phyloP scores from a whole-genome alignment of 768 basidiomycete species.

The Tricholoma matsutake region DNA sequence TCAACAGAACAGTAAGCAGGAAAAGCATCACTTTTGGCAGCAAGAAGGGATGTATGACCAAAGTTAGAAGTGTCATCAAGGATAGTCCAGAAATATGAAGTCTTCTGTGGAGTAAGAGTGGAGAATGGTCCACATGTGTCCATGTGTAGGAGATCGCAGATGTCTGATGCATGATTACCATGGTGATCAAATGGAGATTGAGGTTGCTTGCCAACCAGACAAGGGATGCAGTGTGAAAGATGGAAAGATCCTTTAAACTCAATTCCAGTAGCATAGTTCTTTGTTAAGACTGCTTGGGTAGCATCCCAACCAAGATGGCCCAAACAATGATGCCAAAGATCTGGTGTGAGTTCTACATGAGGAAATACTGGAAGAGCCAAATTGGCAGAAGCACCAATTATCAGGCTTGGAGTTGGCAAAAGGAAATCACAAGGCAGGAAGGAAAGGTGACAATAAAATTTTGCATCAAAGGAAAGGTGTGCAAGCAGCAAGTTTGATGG shows the following conservation, averaged over 20 bases:
- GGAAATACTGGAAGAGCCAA: background rate
- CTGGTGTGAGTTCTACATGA: too few species aligned
- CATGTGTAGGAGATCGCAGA: too few species aligned
- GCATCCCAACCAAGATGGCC: background rate
- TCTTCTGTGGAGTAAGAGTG: conserved; percentile 3
- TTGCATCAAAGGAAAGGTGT: background rate
- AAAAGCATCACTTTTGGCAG: too few species aligned
- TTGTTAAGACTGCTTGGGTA: background rate
- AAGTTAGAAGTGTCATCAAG: too few species aligned
- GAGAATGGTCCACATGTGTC: background rate
- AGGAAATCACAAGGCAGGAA: background rate
- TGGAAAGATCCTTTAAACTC: background rate
- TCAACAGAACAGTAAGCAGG: background rate
- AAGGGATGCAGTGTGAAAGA: too few species aligned
- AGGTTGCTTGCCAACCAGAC: too few species aligned
- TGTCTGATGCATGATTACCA: too few species aligned
- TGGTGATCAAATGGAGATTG: too few species aligned
- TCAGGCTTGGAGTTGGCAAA: background rate
- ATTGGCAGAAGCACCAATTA: background rate
- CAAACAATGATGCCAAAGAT: background rate
- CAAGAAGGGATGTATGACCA: too few species aligned
- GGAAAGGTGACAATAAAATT: background rate
- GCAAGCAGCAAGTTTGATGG: background rate
- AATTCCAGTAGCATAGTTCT: too few species aligned
- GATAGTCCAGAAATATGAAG: too few species aligned